Evolutionary conservation across 2,329 filamentous ascomycete genomes (phyloP).

Genomic region (Penicillium digitatum): DNA sequence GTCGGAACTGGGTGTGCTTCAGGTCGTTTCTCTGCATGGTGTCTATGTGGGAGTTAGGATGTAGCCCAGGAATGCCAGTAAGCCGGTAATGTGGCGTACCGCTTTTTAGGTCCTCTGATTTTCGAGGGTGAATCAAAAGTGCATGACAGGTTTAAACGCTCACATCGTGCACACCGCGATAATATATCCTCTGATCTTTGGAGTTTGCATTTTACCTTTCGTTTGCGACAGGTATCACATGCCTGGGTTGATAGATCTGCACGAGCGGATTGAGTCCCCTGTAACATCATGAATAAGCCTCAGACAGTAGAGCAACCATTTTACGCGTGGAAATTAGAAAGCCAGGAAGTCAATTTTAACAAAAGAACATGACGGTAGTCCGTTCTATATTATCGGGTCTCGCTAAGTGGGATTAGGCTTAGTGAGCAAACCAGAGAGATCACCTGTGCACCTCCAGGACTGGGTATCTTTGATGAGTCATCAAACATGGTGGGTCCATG

Average conservation of each 20-base stretch:
- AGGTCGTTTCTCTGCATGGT: neutral
- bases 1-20: neutral
- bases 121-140: neutral
- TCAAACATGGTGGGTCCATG: too few relatives aligned
- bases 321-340: neutral
- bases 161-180: neutral
- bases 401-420: neutral
- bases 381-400: neutral
- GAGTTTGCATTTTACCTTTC: neutral
- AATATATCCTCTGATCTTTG: neutral
- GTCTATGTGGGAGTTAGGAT: neutral
- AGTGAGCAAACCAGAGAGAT: too few relatives aligned
- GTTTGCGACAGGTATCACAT: neutral
- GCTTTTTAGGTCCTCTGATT: neutral
- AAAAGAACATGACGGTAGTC: neutral
- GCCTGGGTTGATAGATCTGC: neutral
- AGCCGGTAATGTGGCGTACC: neutral
- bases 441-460: too few relatives aligned
- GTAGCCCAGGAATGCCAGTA: neutral
- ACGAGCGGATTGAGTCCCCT: neutral
- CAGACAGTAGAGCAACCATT: neutral
- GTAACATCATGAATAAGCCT: neutral
- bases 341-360: neutral
- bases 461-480: too few relatives aligned
- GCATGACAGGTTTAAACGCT: neutral